A percentile compares a stretch with the other conserved stretches of the same genome.
These are phyloP conservation scores for Mycena galopus DNA, from an alignment of 768 basidiomycete species.

Conservation along the genomic window DNA sequence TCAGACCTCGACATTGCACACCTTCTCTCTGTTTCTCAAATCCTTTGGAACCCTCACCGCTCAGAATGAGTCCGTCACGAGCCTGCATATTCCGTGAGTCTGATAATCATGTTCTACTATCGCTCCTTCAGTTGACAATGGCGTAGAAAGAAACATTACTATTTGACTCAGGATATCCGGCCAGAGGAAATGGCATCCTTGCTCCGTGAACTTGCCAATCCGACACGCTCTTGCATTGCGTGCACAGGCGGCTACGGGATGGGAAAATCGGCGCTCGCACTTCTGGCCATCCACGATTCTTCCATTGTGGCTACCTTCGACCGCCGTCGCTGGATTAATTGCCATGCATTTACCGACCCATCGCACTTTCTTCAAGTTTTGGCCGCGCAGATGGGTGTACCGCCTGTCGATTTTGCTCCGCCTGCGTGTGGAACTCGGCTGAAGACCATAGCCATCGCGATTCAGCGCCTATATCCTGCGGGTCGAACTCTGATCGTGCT, in stretches of 20 bases:
- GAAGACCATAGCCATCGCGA: not conserved
- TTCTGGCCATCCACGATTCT: conserved; percentile 2
- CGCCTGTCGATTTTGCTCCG: not conserved
- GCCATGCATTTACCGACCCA: conserved; percentile 7
- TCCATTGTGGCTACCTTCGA: not conserved
- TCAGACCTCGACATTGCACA: conserved; percentile 8
- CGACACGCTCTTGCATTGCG: conserved; percentile 14
- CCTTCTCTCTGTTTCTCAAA: conserved; percentile 12
- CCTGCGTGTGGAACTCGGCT: not conserved
- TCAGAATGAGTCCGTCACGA: not conserved
- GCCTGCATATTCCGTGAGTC: conserved; percentile 12
- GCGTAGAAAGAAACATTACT: not conserved
- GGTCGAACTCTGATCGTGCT: conserved; percentile 11
- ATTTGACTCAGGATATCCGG: conserved; percentile 12
- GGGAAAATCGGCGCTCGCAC: conserved; percentile 15
- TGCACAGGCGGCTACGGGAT: conserved; percentile 22
- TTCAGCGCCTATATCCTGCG: conserved; percentile 4
- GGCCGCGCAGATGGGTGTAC: conserved; percentile 14
- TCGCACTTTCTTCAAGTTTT: conserved; percentile 5
- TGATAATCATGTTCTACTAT: not conserved
- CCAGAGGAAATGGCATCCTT: conserved; percentile 7
- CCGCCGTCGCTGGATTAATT: conserved; percentile 18
- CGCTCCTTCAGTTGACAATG: not conserved
- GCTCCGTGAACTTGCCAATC: not conserved
- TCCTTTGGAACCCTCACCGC: not conserved